Base-by-base conservation (phyloP, 805 yeast species). In the Schwanniomyces occidentalis region DNA sequence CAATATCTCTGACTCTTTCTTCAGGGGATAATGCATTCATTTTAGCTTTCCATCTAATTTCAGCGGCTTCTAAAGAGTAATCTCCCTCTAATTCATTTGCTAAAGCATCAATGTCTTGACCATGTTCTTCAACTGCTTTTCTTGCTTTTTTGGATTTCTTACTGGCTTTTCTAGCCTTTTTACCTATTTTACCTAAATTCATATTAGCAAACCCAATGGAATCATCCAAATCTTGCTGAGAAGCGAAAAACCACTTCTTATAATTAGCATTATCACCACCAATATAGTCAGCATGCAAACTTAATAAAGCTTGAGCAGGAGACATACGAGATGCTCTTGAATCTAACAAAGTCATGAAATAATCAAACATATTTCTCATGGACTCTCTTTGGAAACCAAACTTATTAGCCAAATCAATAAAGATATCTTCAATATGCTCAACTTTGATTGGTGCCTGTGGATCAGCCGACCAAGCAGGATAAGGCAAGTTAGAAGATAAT, bases 401-500 rank as follows among this genome's bases (percentile, higher is more conserved):
- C 62, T 80, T 82, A 65, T 85, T 85, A 27, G 91, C 71, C 59
- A 85, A 70, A 61, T 85, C 93, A 54, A 85, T 85, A 57, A 85
- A 85, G 24, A 85, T 78, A 67, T 85, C 95, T 67, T 85, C 95
- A 56, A 85, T 82, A 59, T 85, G 91, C 62, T 85, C 93, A 44
- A 77, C 74, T 32, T 85, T 72, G 29, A 93, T 74, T 6, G 96
- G 96, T 15, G 83, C 85, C 56, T 81, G 91, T 38, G 85, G 90
- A 63, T 93, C 98, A 30, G 95, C 95, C 16, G 96, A 86, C 99
- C 99, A 93, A 33, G 99, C 98, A 27, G 99, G 99, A 62, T 91
- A 93, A 21, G 99, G 99, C 62, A 93, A 89, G 79, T 51, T 95
- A 74, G 66, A 83, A 50, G 59, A 87, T 82, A 73, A 81, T 67